Conservation (phyloP, 352 stramenopile genomes). For the Pythium grandisporangium region DNA sequence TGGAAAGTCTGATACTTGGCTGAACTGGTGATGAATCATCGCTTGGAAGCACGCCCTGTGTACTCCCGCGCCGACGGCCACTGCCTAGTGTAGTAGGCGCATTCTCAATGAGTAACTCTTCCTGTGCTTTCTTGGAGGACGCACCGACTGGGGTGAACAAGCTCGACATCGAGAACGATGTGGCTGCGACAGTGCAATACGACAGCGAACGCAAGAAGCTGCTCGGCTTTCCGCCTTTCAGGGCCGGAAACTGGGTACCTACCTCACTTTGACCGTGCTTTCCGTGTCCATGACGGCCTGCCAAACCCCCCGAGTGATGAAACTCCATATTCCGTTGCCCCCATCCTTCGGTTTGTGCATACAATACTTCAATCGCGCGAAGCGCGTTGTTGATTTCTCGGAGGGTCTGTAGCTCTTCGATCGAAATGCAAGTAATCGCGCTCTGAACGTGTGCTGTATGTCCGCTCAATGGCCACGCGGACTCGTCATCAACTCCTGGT, state of each 20-base stretch:
- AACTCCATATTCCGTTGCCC: too few relatives aligned
- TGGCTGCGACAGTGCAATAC: slow-evolving; percentile 31
- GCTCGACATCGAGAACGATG: slow-evolving; percentile 4
- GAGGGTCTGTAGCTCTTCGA: slow-evolving; percentile 22
- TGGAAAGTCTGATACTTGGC: slow-evolving; percentile 18
- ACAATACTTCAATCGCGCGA: slow-evolving; percentile 27
- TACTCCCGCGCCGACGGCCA: slow-evolving; percentile 13
- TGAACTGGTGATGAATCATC: background rate
- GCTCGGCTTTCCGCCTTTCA: background rate
- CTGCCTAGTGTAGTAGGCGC: slow-evolving; percentile 10
- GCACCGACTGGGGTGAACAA: too few relatives aligned
- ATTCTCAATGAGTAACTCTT: background rate
- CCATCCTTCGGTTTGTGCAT: slow-evolving; percentile 14
- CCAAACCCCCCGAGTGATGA: too few relatives aligned
- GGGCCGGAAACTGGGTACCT: slow-evolving; percentile 22
- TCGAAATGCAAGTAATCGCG: slow-evolving; percentile 25
- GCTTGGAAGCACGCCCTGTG: background rate
- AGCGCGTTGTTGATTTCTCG: slow-evolving; percentile 23
- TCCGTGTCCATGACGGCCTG: too few relatives aligned
- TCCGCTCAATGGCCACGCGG: background rate
- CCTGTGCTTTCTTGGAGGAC: too few relatives aligned
- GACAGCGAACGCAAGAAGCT: slow-evolving; percentile 24
- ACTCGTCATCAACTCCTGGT: background rate
- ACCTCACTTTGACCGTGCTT: slow-evolving; percentile 2
- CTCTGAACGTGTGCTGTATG: background rate